Base-by-base conservation (phyloP, 768 basidiomycete species). In the Agrocybe chaxingu region DNA sequence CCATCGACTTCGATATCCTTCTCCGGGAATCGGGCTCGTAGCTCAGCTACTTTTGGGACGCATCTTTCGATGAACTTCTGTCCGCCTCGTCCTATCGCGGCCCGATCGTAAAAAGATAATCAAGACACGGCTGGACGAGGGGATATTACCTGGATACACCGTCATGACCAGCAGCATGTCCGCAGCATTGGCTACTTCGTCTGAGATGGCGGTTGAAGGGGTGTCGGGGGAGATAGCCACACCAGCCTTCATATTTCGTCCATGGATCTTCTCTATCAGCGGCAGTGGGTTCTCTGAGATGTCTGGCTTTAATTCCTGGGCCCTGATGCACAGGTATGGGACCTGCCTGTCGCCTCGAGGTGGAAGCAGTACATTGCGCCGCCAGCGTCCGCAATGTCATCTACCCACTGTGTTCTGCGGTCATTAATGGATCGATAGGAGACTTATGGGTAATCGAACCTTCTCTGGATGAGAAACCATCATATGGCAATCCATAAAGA, bases 401-500 rank as follows among this genome's bases (percentile, higher is more conserved):
- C 74, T 24, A 99, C 92, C 97, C 97, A 98, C 92, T 98, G 51
- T 35, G 12, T n/a, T 13, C 36, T 16, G 12, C 3, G 10, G 12
- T 41, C 18, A 57, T 48, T 29, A 41, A 45, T 48, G 34, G 32
- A 24, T 19, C 18, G 7, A 36, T 8, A 24, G 12, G 34, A 6
- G 13, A 33, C 13, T 8, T 11, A 40, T 18, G 19, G 13, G 34
- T 32, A 7, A 11, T 41, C 62, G 43, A 57, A 92, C 95, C 77
- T 87, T 86, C 63, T 89, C 91, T 8, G 97, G 97, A 43, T 98
- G 75, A 0, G 93, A 68, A 13, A 99, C 97, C 97, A 99, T 99
- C 97, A 98, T 98, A 70, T 99, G 97, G 69, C 95, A 98, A 70
- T 99, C 97, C 96, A 99, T 98, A 75, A 94, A 98, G 59, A 98